Percentiles rank a stretch among this genome's conserved stretches.
Conservation (phyloP, 2,329 filamentous ascomycete species). For the Trichophyton verrucosum region DNA sequence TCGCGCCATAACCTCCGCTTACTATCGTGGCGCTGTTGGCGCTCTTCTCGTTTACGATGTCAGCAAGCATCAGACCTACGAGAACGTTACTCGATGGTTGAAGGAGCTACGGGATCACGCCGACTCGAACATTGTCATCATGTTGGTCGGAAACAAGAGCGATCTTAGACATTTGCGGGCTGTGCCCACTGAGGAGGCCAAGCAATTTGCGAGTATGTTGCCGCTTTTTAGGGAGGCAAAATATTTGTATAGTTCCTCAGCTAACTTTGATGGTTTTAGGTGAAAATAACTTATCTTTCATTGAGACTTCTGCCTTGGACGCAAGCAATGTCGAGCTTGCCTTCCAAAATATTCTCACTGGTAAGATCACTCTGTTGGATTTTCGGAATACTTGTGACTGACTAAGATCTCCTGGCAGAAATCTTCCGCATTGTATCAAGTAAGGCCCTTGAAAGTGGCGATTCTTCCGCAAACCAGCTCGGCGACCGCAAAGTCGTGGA, state of each 20-base stretch:
- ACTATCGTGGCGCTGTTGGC: slow-evolving; percentile 95
- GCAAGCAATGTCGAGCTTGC: slow-evolving; percentile 98
- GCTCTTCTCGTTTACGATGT: slow-evolving; percentile 98
- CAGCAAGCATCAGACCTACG: slow-evolving; percentile 98
- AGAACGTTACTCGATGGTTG: slow-evolving; percentile 97
- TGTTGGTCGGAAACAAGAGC: slow-evolving; percentile 99
- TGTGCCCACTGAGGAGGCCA: slow-evolving; percentile 94
- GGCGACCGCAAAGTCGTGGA: slow-evolving; percentile 66
- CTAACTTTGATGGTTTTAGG: slow-evolving; percentile 42
- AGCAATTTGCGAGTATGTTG: slow-evolving; percentile 80
- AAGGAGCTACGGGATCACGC: slow-evolving; percentile 97
- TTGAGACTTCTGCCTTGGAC: slow-evolving; percentile 96
- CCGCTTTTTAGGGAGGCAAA: not conserved
- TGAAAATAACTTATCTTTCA: slow-evolving; percentile 97
- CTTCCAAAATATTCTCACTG: slow-evolving; percentile 98
- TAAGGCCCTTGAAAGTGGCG: slow-evolving; percentile 88
- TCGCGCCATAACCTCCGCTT: slow-evolving; percentile 96
- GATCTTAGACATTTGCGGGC: slow-evolving; percentile 98
- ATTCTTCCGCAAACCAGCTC: slow-evolving; percentile 66
- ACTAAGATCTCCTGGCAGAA: slow-evolving; percentile 44
- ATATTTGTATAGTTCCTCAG: slow-evolving; percentile 8
- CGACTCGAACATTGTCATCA: slow-evolving; percentile 98
- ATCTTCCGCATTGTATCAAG: slow-evolving; percentile 99
- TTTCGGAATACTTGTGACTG: slow-evolving; percentile 10
- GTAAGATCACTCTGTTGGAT: slow-evolving; percentile 41